Evolutionary conservation across 305 asterid species (phyloP).

Genomic region (Petunia hybrid): DNA sequence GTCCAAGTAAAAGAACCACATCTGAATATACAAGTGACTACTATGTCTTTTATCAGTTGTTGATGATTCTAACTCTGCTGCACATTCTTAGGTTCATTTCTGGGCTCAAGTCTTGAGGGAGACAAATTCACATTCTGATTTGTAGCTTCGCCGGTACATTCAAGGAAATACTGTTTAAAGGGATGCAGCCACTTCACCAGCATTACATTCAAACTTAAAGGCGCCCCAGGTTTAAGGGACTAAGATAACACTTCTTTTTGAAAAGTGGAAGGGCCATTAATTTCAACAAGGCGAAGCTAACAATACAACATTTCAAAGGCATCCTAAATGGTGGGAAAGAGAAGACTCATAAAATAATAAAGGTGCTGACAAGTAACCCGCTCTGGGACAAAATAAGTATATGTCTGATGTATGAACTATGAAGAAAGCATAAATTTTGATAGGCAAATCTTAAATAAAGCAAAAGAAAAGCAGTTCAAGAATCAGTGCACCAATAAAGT

Average conservation of each 20-base stretch:
- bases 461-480: background rate
- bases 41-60: constrained; percentile 17
- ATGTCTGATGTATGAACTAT: background rate
- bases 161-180: constrained; percentile 13
- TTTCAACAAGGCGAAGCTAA: background rate
- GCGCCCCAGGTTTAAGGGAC: background rate
- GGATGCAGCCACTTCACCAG: constrained; percentile 8
- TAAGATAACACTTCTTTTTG: background rate
- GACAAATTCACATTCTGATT: background rate
- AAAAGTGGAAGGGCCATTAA: constrained; percentile 11
- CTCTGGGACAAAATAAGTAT: constrained; percentile 19
- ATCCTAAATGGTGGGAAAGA: background rate
- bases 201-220: background rate
- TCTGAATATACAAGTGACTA: background rate
- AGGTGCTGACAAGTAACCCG: background rate
- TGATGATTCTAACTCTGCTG: constrained; percentile 26
- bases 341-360: background rate
- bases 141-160: background rate
- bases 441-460: background rate
- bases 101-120: background rate
- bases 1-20: constrained; percentile 15
- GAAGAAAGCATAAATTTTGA: constrained; percentile 14
- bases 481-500: background rate
- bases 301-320: background rate
- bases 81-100: constrained; percentile 12